These are phyloP conservation scores for Periconia sp. DNA, from an alignment of 2,329 filamentous ascomycete genomes.

Conservation along the genomic window DNA sequence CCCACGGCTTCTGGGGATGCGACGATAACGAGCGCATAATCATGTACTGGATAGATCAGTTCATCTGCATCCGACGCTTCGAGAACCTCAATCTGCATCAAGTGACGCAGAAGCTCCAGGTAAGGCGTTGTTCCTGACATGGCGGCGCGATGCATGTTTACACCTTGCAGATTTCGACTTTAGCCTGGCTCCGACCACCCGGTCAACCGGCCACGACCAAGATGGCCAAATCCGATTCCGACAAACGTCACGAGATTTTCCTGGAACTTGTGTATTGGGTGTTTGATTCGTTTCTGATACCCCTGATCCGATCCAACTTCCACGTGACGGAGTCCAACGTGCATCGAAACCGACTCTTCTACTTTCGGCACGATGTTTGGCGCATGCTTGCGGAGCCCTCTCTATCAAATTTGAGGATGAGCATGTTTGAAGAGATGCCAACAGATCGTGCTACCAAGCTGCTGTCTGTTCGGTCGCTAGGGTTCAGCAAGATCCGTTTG, in stretches of 20 bases:
- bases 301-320: constrained; percentile 85
- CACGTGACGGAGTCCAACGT: constrained; percentile 90
- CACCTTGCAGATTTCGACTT: constrained; percentile 63
- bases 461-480: constrained; percentile 69
- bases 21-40: constrained; percentile 69
- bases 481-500: constrained; percentile 79
- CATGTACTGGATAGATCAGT: constrained; percentile 74
- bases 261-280: constrained; percentile 88
- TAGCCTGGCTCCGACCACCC: constrained; percentile 75
- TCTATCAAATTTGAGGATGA: constrained; percentile 68
- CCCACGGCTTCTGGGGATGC: constrained; percentile 74
- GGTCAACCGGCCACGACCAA: constrained; percentile 54
- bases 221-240: constrained; percentile 71
- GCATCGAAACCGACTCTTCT: constrained; percentile 83
- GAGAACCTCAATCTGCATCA: constrained; percentile 83
- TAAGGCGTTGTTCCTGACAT: constrained; percentile 41
- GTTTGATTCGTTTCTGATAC: constrained; percentile 90
- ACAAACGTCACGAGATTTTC: constrained; percentile 80
- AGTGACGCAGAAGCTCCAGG: constrained; percentile 76
- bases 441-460: constrained; percentile 61
- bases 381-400: constrained; percentile 75
- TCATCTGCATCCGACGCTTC: constrained; percentile 78
- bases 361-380: constrained; percentile 96
- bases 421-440: constrained; percentile 81
- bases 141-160: constrained; percentile 15